A percentile compares a stretch with the other conserved stretches of the same genome.
phyloP scores from a whole-genome alignment of 257 asterid genomes.

The Leptodermis oblonga region DNA sequence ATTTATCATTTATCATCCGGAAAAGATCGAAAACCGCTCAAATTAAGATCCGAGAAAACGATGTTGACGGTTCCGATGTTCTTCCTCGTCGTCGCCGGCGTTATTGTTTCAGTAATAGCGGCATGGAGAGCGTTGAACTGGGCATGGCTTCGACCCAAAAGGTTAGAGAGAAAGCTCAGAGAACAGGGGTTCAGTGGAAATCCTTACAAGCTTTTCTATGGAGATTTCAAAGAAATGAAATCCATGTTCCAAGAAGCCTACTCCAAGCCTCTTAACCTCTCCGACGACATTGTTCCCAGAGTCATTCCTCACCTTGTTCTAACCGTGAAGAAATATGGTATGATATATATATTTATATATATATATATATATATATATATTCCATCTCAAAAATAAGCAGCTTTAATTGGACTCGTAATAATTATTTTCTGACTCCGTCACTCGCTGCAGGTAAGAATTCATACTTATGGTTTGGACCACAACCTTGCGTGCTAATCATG shows the following conservation, averaged over 20 bases:
- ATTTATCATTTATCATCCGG: too few species aligned
- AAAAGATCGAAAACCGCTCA: too few species aligned
- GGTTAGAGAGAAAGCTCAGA: slow-evolving; percentile 11
- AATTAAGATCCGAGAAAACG: too few species aligned
- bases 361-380: too few species aligned
- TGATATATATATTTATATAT: too few species aligned
- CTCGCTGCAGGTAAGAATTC: slow-evolving; percentile 13
- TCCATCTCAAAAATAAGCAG: too few species aligned
- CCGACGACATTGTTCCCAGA: slow-evolving; percentile 12
- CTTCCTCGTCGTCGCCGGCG: background rate
- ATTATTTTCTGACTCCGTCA: too few species aligned
- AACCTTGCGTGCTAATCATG: background rate
- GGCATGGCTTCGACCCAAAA: slow-evolving; percentile 23
- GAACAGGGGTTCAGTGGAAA: slow-evolving; percentile 13
- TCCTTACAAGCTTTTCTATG: slow-evolving; percentile 9
- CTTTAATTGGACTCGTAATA: too few species aligned
- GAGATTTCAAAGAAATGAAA: slow-evolving; percentile 19
- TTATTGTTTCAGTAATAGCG: background rate
- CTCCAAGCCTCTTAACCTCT: slow-evolving; percentile 16
- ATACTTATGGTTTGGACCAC: slow-evolving; percentile 10
- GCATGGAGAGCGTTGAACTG: slow-evolving; percentile 12
- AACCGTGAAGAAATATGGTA: background rate
- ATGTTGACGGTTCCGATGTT: background rate
- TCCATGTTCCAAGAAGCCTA: slow-evolving; percentile 4
- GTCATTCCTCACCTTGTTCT: slow-evolving; percentile 6